Percentiles rank a stretch among this genome's conserved stretches.
Conservation (phyloP, 805 yeast genomes). For the Zygosaccharomyces gambellarensis region DNA sequence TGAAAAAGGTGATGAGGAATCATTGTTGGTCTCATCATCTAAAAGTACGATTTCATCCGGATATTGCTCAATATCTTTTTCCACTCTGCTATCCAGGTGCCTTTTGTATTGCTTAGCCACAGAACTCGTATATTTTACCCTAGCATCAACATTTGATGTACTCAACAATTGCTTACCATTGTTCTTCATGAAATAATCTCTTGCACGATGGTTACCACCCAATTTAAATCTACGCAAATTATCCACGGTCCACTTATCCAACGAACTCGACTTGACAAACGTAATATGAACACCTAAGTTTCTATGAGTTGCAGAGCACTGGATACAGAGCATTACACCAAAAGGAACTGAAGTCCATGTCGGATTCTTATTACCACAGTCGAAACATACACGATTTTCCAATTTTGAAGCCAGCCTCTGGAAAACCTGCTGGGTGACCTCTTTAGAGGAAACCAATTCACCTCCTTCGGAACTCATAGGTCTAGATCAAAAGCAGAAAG, state of each 20-base stretch:
- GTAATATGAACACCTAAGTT: constrained; percentile 94
- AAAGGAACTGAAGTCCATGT: constrained; percentile 98
- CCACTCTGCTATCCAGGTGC: constrained; percentile 66
- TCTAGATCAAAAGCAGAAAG: background rate
- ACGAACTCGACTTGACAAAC: constrained; percentile 84
- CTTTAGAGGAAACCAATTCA: constrained; percentile 51
- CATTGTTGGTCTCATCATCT: constrained; percentile 24
- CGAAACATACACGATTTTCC: constrained; percentile 85
- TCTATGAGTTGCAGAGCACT: constrained; percentile 94
- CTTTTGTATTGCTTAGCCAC: constrained; percentile 79
- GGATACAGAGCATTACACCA: constrained; percentile 87
- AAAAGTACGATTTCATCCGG: constrained; percentile 67
- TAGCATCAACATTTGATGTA: constrained; percentile 51
- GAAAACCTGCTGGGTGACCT: constrained; percentile 64
- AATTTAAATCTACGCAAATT: constrained; percentile 88
- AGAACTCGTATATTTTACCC: constrained; percentile 71
- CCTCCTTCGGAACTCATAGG: constrained; percentile 31
- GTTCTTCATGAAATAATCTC: constrained; percentile 75
- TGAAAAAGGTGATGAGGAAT: constrained; percentile 25
- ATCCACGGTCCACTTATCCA: constrained; percentile 91
- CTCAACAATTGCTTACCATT: constrained; percentile 72
- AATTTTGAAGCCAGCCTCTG: constrained; percentile 54
- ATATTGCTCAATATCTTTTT: constrained; percentile 58
- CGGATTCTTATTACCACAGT: constrained; percentile 89
- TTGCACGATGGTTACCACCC: constrained; percentile 87